Evolutionary conservation across 306 rosid species (phyloP).

Genomic region (Glycyrrhiza uralensis): DNA sequence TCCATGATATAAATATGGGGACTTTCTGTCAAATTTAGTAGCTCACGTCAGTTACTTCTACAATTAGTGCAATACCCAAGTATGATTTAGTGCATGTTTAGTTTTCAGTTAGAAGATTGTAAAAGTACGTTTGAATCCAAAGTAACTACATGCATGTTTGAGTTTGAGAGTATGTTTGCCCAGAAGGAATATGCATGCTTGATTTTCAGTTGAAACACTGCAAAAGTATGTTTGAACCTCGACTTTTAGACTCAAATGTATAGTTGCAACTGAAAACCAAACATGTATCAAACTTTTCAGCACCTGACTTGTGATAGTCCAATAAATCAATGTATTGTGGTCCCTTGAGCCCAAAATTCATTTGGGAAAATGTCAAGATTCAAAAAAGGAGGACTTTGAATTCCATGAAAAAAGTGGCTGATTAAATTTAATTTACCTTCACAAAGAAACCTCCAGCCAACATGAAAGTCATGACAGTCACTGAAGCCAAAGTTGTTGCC

Average conservation of each 20-base stretch:
- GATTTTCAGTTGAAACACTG: too few relatives aligned
- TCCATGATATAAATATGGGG: conserved; percentile 82
- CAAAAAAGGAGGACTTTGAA: not conserved
- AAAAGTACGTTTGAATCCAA: too few relatives aligned
- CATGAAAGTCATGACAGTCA: conserved; percentile 98
- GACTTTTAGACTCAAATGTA: too few relatives aligned
- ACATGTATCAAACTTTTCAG: too few relatives aligned
- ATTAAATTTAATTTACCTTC: conserved; percentile 42
- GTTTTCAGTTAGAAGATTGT: too few relatives aligned
- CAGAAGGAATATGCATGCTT: too few relatives aligned
- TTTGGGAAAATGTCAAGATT: not conserved
- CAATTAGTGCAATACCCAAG: not conserved
- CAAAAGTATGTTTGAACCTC: too few relatives aligned
- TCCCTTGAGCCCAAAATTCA: not conserved
- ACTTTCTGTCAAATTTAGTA: conserved; percentile 59
- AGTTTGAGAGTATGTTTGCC: too few relatives aligned
- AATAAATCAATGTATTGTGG: not conserved
- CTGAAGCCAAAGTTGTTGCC: conserved; percentile 95
- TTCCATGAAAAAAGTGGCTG: not conserved
- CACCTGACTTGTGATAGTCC: too few relatives aligned
- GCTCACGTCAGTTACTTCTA: conserved; percentile 2
- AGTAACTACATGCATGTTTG: too few relatives aligned
- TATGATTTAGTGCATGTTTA: too few relatives aligned
- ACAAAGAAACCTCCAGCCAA: conserved; percentile 95
- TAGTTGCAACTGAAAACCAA: too few relatives aligned